Base-by-base conservation (phyloP, 805 yeast species). In the Pichia cabralensis region DNA sequence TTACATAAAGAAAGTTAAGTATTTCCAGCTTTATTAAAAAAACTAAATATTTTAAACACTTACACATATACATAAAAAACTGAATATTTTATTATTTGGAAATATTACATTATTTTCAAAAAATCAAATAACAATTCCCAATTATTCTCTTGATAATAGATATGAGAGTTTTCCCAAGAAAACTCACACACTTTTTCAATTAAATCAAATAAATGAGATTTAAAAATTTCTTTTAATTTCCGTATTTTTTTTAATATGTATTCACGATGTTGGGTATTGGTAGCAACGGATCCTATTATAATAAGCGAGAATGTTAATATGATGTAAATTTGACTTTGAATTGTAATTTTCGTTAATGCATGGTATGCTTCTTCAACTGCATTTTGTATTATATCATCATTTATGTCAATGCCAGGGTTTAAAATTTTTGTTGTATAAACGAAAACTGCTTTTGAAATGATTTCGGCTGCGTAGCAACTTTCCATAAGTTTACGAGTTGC, bases 401-500 rank as follows among this genome's bases (percentile, higher is more conserved):
- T 26, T 2, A 13, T 12, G 8, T 18, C 20, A 21, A 38, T 30
- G 3, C 33, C 34, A 4, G 42, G 45, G 15, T 38, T 22, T 4
- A 45, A n/a, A 7, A 47, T 19, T 25, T 43, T 45, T 8, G 35
- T 35, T 3, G 41, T 25, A 20, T 38, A 44, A 4, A 47, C 30
- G 7, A 30, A 28, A 6, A 41, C 34, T 7, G 49, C 45, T 13
- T 34, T 40, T 7, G 48, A 21, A 3, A 42, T 34, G 26, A 47
- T 38, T 6, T 28, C 40, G 13, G 44, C 44, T 9, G 31, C 36
- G 28, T 42, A 40, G 31, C 49, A 45, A 31, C 47, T 43, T 20
- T 47, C 49, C 34, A 43, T 16, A 13, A 47, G 19, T 23, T 38
- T 43, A n/a, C 33, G 32, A 23, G 43, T 45, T 17, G 45, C 43